Evolutionary conservation across 2,329 filamentous ascomycete species (phyloP), one percentile per base, ranked within the genome.

Genomic region (Huntiella decipiens): DNA sequence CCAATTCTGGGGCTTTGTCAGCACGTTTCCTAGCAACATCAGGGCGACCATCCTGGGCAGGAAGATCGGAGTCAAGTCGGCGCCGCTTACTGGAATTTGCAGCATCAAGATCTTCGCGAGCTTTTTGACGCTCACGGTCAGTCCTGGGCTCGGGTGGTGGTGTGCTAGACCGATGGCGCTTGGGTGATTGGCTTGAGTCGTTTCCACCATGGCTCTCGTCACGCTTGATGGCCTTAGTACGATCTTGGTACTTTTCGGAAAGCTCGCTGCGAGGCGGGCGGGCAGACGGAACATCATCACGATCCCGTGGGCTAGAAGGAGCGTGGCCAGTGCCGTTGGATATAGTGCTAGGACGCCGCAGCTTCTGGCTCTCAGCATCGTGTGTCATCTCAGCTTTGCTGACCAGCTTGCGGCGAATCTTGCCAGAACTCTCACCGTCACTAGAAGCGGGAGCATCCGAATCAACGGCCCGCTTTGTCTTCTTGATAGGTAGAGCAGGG

Each of bases 351-450:
- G 69, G 63, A 5, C 74, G 70, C 13, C 73, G 64, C 52, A 75
- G 70, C 56, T 70, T 71, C 45, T 38, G 34, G 13, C 10, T 15
- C 34, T 74, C 69, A 13, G 70, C 64, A n/a, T 50, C 71, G 7
- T 70, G 71, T 50, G 74, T 72, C 35, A 77, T 58, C 47, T 79
- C 75, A 44, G 68, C 70, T 33, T 75, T 75, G 1, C 75, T 79
- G 15, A 79, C 66, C 8, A 80, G 64, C 54, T 78, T 80, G 35
- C 73, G 65, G 17, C 75, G 63, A 2, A 74, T 74, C 54, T 78
- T 79, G 16, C 74, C 63, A 2, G 74, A 74, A 6, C 68, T 58
- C 55, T 76, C 73, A 2, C 67, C 74, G 54, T 71, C 71, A 32
- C 73, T 76, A 0, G 70, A 73, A 5, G 64, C 60, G 2, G 61